Conservation (phyloP, 164 flowering plant genomes). For the Macadamia tetraphylla region DNA sequence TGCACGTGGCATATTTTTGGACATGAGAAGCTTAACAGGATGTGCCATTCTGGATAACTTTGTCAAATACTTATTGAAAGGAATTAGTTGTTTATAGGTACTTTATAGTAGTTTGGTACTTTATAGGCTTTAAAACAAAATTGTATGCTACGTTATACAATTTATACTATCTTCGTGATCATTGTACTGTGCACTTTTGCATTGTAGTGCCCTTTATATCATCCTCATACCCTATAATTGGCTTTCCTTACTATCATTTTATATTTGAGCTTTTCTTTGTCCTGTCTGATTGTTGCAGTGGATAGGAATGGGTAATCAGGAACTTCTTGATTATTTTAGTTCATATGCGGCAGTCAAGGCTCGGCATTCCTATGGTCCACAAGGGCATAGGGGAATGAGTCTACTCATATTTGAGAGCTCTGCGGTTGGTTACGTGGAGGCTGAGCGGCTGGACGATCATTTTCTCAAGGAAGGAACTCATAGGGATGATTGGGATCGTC, state of each 20-base stretch:
- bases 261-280: neutral
- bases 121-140: too few relatives aligned
- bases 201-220: neutral
- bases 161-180: too few relatives aligned
- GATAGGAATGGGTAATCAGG: constrained; percentile 95
- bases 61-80: too few relatives aligned
- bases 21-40: too few relatives aligned
- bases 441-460: constrained; percentile 82
- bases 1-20: too few relatives aligned
- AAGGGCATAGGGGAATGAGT: constrained; percentile 94
- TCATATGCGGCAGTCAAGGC: constrained; percentile 59
- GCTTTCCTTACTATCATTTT: too few relatives aligned
- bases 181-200: neutral
- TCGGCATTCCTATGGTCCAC: constrained; percentile 89
- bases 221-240: neutral
- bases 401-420: constrained; percentile 73
- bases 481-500: constrained; percentile 67
- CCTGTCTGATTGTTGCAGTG: constrained; percentile 50
- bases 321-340: constrained; percentile 73
- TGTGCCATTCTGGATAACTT: too few relatives aligned
- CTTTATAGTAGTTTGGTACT: too few relatives aligned
- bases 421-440: constrained; percentile 71
- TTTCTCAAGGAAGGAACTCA: constrained; percentile 53
- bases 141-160: too few relatives aligned
- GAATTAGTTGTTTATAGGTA: too few relatives aligned